Percentiles rank a stretch among this genome's conserved stretches.
phyloP scores from a whole-genome alignment of 2,329 filamentous ascomycete species.

The Simplicillium aogashimaense region DNA sequence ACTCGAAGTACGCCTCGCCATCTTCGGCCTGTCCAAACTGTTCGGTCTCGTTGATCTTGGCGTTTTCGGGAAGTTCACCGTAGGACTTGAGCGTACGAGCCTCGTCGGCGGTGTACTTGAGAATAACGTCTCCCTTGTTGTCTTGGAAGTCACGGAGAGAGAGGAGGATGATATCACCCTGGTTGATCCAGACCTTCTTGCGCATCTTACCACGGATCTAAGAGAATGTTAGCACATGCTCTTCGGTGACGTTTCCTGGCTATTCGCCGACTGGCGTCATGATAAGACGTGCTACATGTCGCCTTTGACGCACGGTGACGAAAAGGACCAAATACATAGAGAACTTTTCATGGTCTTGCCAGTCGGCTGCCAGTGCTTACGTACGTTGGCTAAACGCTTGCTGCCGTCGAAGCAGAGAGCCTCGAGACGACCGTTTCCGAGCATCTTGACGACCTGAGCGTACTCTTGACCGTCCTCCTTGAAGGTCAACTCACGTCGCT shows the following conservation, averaged over 20 bases:
- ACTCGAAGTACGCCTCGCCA: constrained; percentile 96
- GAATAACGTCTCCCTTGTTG: constrained; percentile 92
- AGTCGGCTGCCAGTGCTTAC: constrained; percentile 8
- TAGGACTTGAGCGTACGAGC: constrained; percentile 92
- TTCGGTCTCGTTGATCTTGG: constrained; percentile 99
- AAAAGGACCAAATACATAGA: background rate
- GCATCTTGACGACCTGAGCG: constrained; percentile 65
- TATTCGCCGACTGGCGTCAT: background rate
- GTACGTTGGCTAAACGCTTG: constrained; percentile 30
- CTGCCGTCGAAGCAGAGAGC: constrained; percentile 86
- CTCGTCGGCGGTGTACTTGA: constrained; percentile 95
- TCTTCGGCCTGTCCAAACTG: constrained; percentile 86
- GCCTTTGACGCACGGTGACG: constrained; percentile 1
- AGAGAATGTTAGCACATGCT: constrained; percentile 44
- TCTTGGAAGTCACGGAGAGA: constrained; percentile 89
- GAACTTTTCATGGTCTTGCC: too few species aligned
- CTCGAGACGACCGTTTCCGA: constrained; percentile 89
- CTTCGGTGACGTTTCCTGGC: background rate
- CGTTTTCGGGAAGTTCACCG: constrained; percentile 90
- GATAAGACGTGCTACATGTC: background rate
- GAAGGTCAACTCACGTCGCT: constrained; percentile 97
- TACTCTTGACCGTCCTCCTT: constrained; percentile 89
- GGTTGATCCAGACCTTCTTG: constrained; percentile 99
- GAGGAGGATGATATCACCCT: constrained; percentile 86
- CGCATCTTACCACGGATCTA: constrained; percentile 78